These are phyloP conservation scores for Tremella fuciformis DNA, from an alignment of 768 basidiomycete genomes.

Conservation along the genomic window DNA sequence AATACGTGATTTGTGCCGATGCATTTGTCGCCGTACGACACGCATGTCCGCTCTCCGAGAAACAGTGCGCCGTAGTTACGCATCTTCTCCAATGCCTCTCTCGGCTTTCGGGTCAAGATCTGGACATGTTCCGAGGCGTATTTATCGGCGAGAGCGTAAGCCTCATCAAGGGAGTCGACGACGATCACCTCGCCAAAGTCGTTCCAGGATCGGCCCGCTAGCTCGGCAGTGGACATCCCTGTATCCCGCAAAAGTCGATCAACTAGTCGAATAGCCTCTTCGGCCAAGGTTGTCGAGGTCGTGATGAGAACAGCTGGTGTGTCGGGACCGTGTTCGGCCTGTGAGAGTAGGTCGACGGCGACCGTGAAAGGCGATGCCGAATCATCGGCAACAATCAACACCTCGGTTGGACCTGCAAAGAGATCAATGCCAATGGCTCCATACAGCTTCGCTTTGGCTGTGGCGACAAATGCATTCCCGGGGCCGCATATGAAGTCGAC, in stretches of 20 bases:
- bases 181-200: constrained; percentile 25
- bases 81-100: no score
- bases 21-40: no score
- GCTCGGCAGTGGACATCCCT: constrained; percentile 15
- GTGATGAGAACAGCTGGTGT: constrained; percentile 26
- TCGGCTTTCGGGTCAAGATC: no score
- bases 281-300: constrained; percentile 13
- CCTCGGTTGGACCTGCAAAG: constrained; percentile 25
- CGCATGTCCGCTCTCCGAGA: no score
- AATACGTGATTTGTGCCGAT: no score
- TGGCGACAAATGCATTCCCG: constrained; percentile 27
- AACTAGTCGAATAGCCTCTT: constrained; percentile 13
- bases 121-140: constrained; percentile 8
- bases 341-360: constrained; percentile 23
- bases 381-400: constrained; percentile 27
- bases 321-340: constrained; percentile 27
- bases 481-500: constrained; percentile 26
- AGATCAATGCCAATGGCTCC: constrained; percentile 26
- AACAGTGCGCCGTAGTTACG: no score
- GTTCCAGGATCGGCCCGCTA: constrained; percentile 15
- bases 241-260: constrained; percentile 11
- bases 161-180: constrained; percentile 22
- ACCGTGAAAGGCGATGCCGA: constrained; percentile 22
- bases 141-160: constrained; percentile 15
- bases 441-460: constrained; percentile 22